Evolutionary conservation across 768 basidiomycete genomes (phyloP), one percentile per base, ranked within the genome.

Genomic region (Tephrocybe sp.): DNA sequence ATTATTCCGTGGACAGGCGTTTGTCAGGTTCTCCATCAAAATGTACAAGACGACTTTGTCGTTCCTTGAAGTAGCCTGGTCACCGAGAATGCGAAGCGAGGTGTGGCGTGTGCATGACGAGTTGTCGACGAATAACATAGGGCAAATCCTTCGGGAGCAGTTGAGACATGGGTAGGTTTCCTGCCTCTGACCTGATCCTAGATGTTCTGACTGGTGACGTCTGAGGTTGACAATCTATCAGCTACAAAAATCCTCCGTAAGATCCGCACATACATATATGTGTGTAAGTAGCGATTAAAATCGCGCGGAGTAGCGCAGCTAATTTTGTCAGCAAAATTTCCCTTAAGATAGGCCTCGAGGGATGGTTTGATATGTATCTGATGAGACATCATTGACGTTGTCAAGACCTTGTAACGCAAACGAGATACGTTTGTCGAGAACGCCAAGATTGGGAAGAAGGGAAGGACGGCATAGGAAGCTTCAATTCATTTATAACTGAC

Each of bases 311-410:
- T n/a, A 41, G 19, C 38, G 5, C 34, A 5, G 9, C 15, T 5
- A 16, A 35, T 15, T n/a, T n/a, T n/a, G 16, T 35, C 34, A 35
- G 34, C 9, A 35, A n/a, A 9, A 11, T 9, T 35, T 35, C 5
- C 18, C 42, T 16, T 9, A 18, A 21, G 12, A 27, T 12, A 4
- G 8, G n/a, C 12, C 21, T 44, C 13, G 5, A 38, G 27, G 26
- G 16, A 41, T 28, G 44, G 24, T 19, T 35, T 46, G 41, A 49
- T 52, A 49, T 36, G 37, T 19, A 32, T 36, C 50, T 55, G 47
- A 45, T 48, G 46, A 24, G 19, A 27, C 16, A 15, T 7, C 15
- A 42, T 35, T 34, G 26, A 42, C 35, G 41, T 42, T 44, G 36
- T 35, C 47, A 48, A 31, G 21, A 39, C 28, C 27, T 30, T 24